Percentiles rank a stretch among this genome's conserved stretches.
Conservation (phyloP, 2,329 filamentous ascomycete species). For the Penicillium hordei region DNA sequence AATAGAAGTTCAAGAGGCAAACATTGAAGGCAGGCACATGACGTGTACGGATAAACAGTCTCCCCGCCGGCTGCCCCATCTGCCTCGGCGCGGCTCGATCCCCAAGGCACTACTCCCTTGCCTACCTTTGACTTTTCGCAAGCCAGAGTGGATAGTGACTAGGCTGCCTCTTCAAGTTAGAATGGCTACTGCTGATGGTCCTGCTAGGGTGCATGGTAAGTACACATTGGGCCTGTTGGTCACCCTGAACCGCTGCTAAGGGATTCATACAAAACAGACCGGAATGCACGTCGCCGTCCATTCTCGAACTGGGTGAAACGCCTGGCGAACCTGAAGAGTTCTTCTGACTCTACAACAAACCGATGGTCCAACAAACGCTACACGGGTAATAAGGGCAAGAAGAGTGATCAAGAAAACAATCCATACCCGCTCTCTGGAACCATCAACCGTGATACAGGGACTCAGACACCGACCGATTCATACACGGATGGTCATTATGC, state of each 20-base stretch:
- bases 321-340: constrained; percentile 79
- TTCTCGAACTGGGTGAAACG: constrained; percentile 95
- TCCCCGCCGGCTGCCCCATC: constrained; percentile 14
- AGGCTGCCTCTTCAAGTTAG: constrained; percentile 9
- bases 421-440: constrained; percentile 85
- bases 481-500: constrained; percentile 50
- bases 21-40: constrained; percentile 19
- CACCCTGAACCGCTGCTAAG: constrained; percentile 13
- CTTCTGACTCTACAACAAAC: constrained; percentile 54
- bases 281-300: constrained; percentile 72
- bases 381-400: constrained; percentile 51
- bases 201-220: constrained; percentile 49
- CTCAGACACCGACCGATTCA: constrained; percentile 50
- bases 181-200: constrained; percentile 37
- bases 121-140: constrained; percentile 8
- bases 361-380: constrained; percentile 43
- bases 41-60: constrained; percentile 27
- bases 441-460: constrained; percentile 42
- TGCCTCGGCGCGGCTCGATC: constrained; percentile 16
- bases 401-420: constrained; percentile 72
- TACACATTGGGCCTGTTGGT: constrained; percentile 8
- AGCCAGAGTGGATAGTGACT: constrained; percentile 1
- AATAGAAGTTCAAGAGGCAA: constrained; percentile 4
- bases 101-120: constrained; percentile 3
- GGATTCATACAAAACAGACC: constrained; percentile 54